These are phyloP conservation scores for Aphanomyces cochlioides DNA, from an alignment of 352 stramenopile species.

Conservation along the genomic window DNA sequence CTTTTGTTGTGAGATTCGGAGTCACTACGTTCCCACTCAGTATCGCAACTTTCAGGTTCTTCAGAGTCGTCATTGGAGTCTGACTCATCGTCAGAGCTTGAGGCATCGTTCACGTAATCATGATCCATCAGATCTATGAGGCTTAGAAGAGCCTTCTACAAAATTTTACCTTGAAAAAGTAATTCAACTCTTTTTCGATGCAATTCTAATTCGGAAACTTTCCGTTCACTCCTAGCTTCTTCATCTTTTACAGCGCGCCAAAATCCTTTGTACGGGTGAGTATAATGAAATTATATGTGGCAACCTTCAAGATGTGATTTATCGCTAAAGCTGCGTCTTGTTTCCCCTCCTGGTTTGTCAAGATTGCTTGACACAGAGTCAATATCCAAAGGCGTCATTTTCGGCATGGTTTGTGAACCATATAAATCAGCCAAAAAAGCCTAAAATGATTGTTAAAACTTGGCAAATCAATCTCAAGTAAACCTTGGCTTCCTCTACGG, in stretches of 20 bases:
- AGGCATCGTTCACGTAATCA: neutral
- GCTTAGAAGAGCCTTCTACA: no score
- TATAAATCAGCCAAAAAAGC: neutral
- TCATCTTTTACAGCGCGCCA: conserved; percentile 1
- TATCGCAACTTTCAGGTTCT: conserved; percentile 14
- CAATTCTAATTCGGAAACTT: neutral
- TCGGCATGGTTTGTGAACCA: no score
- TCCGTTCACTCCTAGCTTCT: neutral
- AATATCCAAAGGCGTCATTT: no score
- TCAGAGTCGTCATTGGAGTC: neutral
- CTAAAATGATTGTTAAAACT: neutral
- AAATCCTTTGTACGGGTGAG: neutral
- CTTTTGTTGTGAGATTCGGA: neutral
- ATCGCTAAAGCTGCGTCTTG: neutral
- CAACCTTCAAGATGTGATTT: neutral
- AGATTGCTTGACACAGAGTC: neutral
- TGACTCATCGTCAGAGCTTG: neutral
- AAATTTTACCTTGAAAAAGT: neutral
- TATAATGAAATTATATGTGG: neutral
- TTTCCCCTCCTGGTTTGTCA: neutral
- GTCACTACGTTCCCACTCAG: conserved; percentile 18
- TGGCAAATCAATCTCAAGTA: neutral
- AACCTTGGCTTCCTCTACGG: neutral
- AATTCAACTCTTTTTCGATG: neutral
- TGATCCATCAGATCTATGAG: neutral